Percentiles rank a stretch among this genome's conserved stretches.
These are phyloP conservation scores for Colletotrichum camelliae DNA, from an alignment of 2,329 filamentous ascomycete genomes.

Conservation along the genomic window DNA sequence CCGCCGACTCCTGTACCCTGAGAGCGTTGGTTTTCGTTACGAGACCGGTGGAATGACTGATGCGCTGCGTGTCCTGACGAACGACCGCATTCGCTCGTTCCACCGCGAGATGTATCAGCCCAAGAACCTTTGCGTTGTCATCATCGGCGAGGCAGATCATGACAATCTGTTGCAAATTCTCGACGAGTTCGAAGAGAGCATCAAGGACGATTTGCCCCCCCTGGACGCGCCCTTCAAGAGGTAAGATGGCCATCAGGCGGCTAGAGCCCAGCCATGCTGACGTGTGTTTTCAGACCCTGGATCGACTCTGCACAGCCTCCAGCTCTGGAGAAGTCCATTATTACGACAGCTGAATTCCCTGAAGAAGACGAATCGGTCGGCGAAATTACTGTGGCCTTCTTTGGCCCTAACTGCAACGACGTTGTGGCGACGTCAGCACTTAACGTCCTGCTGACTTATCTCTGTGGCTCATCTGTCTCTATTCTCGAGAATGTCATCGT, in stretches of 20 bases:
- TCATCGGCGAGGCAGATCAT: conserved; percentile 92
- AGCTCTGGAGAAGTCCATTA: conserved; percentile 70
- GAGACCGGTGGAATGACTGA: conserved; percentile 99
- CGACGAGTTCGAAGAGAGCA: conserved; percentile 86
- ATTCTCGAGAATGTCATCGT: conserved; percentile 91
- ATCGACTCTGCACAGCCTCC: conserved; percentile 84
- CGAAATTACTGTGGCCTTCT: conserved; percentile 84
- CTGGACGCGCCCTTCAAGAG: conserved; percentile 78
- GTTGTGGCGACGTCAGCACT: conserved; percentile 72
- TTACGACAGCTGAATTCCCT: conserved; percentile 87
- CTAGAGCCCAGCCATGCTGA: not conserved
- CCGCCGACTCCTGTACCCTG: conserved; percentile 82
- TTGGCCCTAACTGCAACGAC: conserved; percentile 84
- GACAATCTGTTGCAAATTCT: conserved; percentile 79
- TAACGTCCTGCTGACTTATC: conserved; percentile 81
- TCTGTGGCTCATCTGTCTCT: conserved; percentile 92
- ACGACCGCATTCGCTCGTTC: conserved; percentile 91
- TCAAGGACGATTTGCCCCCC: conserved; percentile 80
- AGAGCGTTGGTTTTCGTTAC: conserved; percentile 91
- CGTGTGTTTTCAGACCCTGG: conserved; percentile 67
- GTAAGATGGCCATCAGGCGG: conserved; percentile 27
- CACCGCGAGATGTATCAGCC: conserved; percentile 98
- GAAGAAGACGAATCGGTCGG: conserved; percentile 96
- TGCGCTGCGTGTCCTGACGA: conserved; percentile 81
- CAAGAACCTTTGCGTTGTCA: conserved; percentile 88